Conservation (phyloP, 495 filamentous ascomycete genomes). For the Penicillium chermesinum region DNA sequence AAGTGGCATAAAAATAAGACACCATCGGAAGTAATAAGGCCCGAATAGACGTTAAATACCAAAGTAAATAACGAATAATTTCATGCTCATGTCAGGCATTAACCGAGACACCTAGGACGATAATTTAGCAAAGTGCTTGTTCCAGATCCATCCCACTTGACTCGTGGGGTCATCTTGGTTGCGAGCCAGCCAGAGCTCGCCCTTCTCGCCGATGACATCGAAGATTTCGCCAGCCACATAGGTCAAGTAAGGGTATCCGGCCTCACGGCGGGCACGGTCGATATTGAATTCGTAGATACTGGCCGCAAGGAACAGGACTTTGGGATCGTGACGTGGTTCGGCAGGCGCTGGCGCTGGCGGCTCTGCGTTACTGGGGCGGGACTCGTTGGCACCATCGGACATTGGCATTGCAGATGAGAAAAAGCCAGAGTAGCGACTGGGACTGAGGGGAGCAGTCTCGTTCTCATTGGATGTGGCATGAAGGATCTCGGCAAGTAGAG, state of each 20-base stretch:
- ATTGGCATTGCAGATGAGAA: constrained; percentile 86
- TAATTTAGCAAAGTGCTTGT: constrained; percentile 87
- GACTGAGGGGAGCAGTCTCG: constrained; percentile 22
- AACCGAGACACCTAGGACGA: constrained; percentile 31
- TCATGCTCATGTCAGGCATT: neutral
- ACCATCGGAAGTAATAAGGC: neutral
- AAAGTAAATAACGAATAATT: neutral
- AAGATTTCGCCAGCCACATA: constrained; percentile 93
- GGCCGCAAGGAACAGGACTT: constrained; percentile 80
- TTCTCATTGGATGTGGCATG: constrained; percentile 17
- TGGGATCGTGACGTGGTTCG: constrained; percentile 26
- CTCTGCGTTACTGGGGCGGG: constrained; percentile 20
- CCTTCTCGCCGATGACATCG: constrained; percentile 89
- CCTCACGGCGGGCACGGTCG: constrained; percentile 82
- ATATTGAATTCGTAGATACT: constrained; percentile 97
- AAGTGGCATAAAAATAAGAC: neutral
- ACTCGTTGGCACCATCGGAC: constrained; percentile 51
- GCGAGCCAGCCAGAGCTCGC: constrained; percentile 93
- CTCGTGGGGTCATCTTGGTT: constrained; percentile 84
- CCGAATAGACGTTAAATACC: neutral
- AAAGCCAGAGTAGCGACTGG: constrained; percentile 54
- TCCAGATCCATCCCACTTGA: constrained; percentile 97
- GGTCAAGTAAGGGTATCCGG: constrained; percentile 90
- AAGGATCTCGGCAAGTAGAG: constrained; percentile 38
- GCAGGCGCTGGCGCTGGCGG: constrained; percentile 7